Evolutionary conservation across 306 rosid species (phyloP).

Genomic region (Cajanus cajan): DNA sequence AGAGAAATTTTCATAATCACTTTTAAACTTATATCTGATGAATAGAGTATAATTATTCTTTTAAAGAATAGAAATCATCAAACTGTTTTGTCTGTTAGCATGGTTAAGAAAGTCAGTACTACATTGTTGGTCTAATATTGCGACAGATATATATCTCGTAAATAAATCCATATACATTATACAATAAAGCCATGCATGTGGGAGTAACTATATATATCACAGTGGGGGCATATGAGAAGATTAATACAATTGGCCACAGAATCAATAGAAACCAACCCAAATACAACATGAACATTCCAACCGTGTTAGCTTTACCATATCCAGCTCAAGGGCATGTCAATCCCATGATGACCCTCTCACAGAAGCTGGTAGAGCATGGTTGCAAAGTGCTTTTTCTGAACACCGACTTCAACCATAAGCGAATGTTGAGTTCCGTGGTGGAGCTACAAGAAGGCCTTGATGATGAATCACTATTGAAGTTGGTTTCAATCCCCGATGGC

Average conservation of each 20-base stretch:
- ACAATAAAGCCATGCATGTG: too few species aligned
- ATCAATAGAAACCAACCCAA: neutral
- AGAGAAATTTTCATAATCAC: too few species aligned
- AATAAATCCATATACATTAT: too few species aligned
- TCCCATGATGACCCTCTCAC: slow-evolving; percentile 33
- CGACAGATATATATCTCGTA: too few species aligned
- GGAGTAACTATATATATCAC: too few species aligned
- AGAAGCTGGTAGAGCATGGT: slow-evolving; percentile 30
- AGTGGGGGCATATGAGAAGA: too few species aligned
- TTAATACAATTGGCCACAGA: neutral
- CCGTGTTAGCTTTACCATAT: slow-evolving; percentile 22
- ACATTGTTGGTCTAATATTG: too few species aligned
- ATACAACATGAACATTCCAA: slow-evolving; percentile 16
- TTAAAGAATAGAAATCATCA: too few species aligned
- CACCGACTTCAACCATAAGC: slow-evolving; percentile 34
- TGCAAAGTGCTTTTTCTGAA: slow-evolving; percentile 41
- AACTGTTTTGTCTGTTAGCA: too few species aligned
- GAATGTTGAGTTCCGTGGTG: slow-evolving; percentile 19
- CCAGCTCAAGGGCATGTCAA: slow-evolving; percentile 34
- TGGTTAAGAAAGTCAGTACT: too few species aligned
- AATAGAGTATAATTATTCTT: too few species aligned
- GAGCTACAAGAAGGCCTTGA: neutral
- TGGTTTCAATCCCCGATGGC: slow-evolving; percentile 41
- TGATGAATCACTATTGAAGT: neutral
- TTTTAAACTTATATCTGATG: too few species aligned